Percentiles rank a stretch among this genome's conserved stretches.
Conservation (phyloP, 2,329 filamentous ascomycete species). For the Herpotrichia juniperi region DNA sequence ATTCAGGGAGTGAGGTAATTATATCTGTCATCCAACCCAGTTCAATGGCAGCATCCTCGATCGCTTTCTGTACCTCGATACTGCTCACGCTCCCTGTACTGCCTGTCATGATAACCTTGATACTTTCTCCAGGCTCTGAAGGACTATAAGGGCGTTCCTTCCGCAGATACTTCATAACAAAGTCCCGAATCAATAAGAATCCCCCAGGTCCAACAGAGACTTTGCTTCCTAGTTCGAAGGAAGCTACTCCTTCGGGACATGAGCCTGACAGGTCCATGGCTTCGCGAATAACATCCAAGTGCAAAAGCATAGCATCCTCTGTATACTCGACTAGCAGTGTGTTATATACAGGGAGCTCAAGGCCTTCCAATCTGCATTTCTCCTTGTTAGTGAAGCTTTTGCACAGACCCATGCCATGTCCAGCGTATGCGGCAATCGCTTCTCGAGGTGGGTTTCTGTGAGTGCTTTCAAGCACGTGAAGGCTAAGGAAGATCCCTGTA, state of each 20-base stretch:
- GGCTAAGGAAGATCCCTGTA: conserved; percentile 5
- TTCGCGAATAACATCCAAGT: conserved; percentile 7
- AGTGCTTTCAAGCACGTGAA: conserved; percentile 7
- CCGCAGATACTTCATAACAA: neutral
- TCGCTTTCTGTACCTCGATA: neutral
- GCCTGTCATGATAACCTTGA: neutral
- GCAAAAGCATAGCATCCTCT: conserved; percentile 8
- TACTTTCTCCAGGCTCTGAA: neutral
- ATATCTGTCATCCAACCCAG: neutral
- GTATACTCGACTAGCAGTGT: conserved; percentile 13
- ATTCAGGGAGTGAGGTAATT: neutral
- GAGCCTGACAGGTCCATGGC: conserved; percentile 8
- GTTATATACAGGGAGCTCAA: conserved; percentile 5
- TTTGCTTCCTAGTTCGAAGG: conserved; percentile 1
- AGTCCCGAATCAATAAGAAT: neutral
- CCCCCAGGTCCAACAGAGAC: neutral
- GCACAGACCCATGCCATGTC: conserved; percentile 14
- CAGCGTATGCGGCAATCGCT: conserved; percentile 13
- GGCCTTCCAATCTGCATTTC: conserved; percentile 8
- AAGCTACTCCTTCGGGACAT: conserved; percentile 1
- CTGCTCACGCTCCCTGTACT: neutral
- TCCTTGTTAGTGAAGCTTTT: conserved; percentile 3
- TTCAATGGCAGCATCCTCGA: neutral
- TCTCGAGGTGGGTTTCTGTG: conserved; percentile 7
- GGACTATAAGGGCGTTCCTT: neutral